Base-by-base conservation (phyloP, 108 stramenopile genomes). In the Aurantiochytrium sp. region DNA sequence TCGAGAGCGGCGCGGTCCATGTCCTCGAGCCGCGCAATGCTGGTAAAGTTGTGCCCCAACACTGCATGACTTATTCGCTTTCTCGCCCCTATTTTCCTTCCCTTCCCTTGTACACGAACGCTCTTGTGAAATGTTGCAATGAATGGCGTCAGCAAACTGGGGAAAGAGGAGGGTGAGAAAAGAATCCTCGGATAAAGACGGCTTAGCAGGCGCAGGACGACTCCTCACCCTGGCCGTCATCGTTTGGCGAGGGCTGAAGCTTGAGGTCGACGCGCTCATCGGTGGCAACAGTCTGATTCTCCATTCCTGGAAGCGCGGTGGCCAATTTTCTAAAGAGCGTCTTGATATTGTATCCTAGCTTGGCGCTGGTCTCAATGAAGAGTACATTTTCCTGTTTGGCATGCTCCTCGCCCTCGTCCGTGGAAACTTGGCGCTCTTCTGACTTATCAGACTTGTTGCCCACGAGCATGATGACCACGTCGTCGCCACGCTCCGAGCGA, bases 401-500 rank as follows among this genome's bases (percentile, higher is more conserved):
- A 28, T 96, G 95, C 87, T 98, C 97, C 89, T 98, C 97, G 44
- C 98, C 99, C 90, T 99, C 99, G 88, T 99, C 99, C 19, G 90
- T 90, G 45, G 93, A 93, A 21, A 94, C 93, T 93, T 98, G 96
- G 90, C 99, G 94, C 91, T 97, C 96, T 88, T 98, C 98, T 18
- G 96, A 96, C 35, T 98, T 92, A 91, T 99, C 99, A 19, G 98
- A 99, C 94, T 99, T 99, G 91, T 99, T 99, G 58, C 98, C 99
- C 28, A 99, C 99, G 18, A 99, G 90, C 90, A 98, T 97, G 94
- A 99, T 96, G 73, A 99, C 96, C 35, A 99, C 99, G 90, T 99
- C 98, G 60, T 95, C 96, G 90, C 99, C 98, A 83, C 98, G 93
- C 90, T 98, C 99, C 44, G 96, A 96, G 44, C 99, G 93, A 4